Base-by-base conservation (phyloP, 2,329 filamentous ascomycete species). In the Fusarium coffeatum region DNA sequence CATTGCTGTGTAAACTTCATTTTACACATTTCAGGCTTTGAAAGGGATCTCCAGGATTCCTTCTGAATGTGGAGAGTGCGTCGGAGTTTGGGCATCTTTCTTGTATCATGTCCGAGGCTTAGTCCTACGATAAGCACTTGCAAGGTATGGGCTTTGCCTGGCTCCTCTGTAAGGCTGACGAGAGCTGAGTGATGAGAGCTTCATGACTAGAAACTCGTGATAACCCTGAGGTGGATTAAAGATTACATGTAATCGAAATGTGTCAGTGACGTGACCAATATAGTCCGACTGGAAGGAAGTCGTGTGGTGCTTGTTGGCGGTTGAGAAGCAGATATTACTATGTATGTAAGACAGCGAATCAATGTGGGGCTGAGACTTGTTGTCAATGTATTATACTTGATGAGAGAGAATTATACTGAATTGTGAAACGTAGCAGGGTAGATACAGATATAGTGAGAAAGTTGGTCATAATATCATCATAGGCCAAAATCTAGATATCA, bases 91-190 rank as follows among this genome's bases (percentile, higher is more conserved):
- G 50, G 37, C 30, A 45, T 37, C 37, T 34, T 60, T 42, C 46
- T 48, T 55, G 47, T 51, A 43, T 8, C 43, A 32, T 51, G 45
- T 23, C 49, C 41, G 43, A 45, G 45, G 48, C 42, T 42, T 55
- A 69, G 67, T 69, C 67, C 67, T 68, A 58, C 23, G 58, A 74
- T 74, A 74, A 74, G 72, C 72, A 72, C 72, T 74, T 74, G 72
- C 59, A 65, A 64, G 60, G 71, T 59, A 61, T 28, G 42, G 22
- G 25, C 41, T 67, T 48, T 30, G 46, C 50, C 41, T 49, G 53
- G 46, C 42, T 66, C 55, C 50, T 63, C 45, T 63, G 72, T 73
- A 74, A 69, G 66, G 71, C 72, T 74, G 72, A 74, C 72, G 71
- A 73, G 64, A 74, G 49, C 49, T 16, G 49, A 53, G 23, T 42